Base-by-base conservation (phyloP, 1,284 basidiomycete species). In the Schizopora paradoxa region DNA sequence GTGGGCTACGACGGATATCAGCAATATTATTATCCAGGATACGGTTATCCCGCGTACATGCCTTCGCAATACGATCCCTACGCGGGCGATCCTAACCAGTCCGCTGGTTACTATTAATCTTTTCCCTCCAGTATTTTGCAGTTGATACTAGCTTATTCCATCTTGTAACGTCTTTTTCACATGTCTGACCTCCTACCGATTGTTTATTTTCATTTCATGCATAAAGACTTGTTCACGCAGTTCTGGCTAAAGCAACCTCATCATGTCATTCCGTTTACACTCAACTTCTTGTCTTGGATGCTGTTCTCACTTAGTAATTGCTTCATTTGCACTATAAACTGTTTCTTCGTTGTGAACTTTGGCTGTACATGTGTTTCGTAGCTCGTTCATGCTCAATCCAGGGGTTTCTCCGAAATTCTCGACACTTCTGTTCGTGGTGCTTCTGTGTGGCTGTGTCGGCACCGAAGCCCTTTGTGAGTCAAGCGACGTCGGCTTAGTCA, bases 41-140 rank as follows among this genome's bases (percentile, higher is more conserved):
- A 73, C 51, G 83, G 82, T 56, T 84, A 83, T 59, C 64, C 72
- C 48, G 71, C 71, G 34, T 82, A 82, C 63, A 66, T 82, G 66
- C 64, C 68, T 53, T 71, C 76, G 57, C 74, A 75, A 53, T 85
- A 84, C 61, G 81, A 84, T 54, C 70, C 76, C 69, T 85, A 84
- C 59, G 68, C 72, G 36, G 61, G 69, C 50, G 75, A 78, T 51
- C 72, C 61, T 38, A 64, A 71, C 47, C 55, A 68, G 59, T 72
- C 73, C 47, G 68, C 76, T 53, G 71, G 72, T 53, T 84, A 81
- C 64, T 83, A 83, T 63, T 82, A 74, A 59, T 70, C 72, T 71
- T 53, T 83, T 81, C 63, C 82, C 80, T 63, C 81, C 68, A 68
- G 63, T 48, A 47, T 47, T 39, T 46, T 37, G n/a, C n/a, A n/a